phyloP scores from a whole-genome alignment of 1,284 basidiomycete species.

The Anthracocystis setariae region DNA sequence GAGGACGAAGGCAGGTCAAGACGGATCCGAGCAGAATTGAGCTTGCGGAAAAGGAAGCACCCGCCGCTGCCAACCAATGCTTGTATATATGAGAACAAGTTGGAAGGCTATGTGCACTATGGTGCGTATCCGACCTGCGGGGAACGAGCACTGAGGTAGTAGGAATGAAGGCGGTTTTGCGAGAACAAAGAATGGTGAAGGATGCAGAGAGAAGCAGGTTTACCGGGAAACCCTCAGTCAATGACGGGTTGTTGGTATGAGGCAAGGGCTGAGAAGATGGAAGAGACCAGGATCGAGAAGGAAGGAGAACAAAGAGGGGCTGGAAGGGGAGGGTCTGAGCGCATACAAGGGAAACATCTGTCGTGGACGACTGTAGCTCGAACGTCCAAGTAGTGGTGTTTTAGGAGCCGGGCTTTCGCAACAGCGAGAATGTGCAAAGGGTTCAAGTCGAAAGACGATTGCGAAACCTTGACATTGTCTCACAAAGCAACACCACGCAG shows the following conservation, averaged over 20 bases:
- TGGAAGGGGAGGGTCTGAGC: slow-evolving; percentile 2
- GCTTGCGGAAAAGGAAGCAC: not conserved
- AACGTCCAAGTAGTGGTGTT: not conserved
- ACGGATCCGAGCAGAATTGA: not conserved
- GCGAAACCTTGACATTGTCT: not conserved
- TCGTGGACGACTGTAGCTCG: not conserved
- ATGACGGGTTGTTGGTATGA: slow-evolving; percentile 1
- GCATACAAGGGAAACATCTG: too few species aligned
- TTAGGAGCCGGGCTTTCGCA: not conserved
- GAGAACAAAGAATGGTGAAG: not conserved
- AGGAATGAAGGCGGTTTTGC: not conserved
- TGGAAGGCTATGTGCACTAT: slow-evolving; percentile 3
- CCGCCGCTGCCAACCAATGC: not conserved
- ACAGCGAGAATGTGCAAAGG: not conserved
- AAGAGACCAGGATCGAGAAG: slow-evolving; percentile 2
- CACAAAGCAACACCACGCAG: not conserved
- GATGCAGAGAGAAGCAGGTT: slow-evolving; percentile 9
- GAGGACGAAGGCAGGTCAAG: not conserved
- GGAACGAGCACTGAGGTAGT: not conserved
- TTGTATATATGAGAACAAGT: slow-evolving; percentile 10
- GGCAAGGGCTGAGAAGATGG: not conserved
- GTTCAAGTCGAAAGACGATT: too few species aligned
- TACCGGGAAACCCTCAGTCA: slow-evolving; percentile 15
- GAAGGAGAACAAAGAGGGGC: not conserved
- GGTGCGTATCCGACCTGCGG: slow-evolving; percentile 7